phyloP scores from a whole-genome alignment of 371 early-diverging fungal species.

The Mortierella sp. region DNA sequence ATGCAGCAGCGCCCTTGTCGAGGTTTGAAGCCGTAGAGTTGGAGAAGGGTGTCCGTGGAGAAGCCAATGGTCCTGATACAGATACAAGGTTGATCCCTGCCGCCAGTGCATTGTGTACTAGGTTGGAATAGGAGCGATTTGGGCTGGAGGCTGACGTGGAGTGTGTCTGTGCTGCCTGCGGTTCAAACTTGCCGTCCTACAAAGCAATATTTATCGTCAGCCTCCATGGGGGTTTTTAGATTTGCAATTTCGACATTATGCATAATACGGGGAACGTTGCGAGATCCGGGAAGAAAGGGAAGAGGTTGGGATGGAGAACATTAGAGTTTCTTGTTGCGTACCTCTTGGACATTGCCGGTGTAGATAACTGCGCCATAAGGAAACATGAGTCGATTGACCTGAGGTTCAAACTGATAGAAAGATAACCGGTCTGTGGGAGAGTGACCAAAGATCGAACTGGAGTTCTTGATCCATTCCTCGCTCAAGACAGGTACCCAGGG shows the following conservation, averaged over 20 bases:
- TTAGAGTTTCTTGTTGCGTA: constrained; percentile 9
- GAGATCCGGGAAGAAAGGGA: background rate
- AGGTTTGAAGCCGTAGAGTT: constrained; percentile 24
- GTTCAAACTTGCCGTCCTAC: constrained; percentile 48
- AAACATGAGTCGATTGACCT: constrained; percentile 43
- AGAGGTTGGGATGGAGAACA: constrained; percentile 6
- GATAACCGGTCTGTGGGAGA: constrained; percentile 38
- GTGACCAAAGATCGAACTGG: constrained; percentile 25
- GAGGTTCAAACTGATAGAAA: constrained; percentile 47
- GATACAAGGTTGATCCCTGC: constrained; percentile 49
- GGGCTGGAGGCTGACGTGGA: constrained; percentile 13
- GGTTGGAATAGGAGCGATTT: constrained; percentile 25
- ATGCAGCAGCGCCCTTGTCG: constrained; percentile 28
- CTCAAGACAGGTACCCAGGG: constrained; percentile 51
- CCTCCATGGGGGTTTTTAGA: background rate
- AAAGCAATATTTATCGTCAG: background rate
- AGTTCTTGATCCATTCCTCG: constrained; percentile 50
- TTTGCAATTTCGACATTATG: background rate
- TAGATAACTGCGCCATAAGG: constrained; percentile 53
- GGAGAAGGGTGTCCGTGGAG: constrained; percentile 41
- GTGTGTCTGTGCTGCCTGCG: constrained; percentile 28
- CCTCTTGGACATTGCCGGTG: constrained; percentile 47
- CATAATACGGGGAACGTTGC: background rate
- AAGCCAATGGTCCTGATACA: constrained; percentile 45
- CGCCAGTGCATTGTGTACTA: constrained; percentile 38